Conservation (phyloP, 495 filamentous ascomycete species). For the Xylaria acuta region DNA sequence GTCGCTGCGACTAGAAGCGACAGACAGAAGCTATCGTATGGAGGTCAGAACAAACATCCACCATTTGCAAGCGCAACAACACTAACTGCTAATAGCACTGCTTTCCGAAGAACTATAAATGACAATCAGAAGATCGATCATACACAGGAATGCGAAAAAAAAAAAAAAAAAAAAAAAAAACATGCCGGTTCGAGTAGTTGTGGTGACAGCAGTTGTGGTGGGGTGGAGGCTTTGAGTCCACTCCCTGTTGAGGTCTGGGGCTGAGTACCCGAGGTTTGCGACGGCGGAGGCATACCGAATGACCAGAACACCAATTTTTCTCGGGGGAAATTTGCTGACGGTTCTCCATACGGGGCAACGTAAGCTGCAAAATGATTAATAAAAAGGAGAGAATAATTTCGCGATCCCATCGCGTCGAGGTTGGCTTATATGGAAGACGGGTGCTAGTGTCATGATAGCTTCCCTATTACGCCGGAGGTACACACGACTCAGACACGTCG, state of each 20-base stretch:
- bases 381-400: not conserved
- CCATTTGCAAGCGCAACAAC: not conserved
- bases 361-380: not conserved
- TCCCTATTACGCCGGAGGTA: slow-evolving; percentile 1
- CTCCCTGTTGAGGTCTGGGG: not conserved
- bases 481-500: not conserved
- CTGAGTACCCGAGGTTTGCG: not conserved
- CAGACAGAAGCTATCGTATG: slow-evolving; percentile 4
- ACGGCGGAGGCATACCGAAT: slow-evolving; percentile 3
- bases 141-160: not conserved
- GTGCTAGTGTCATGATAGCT: not conserved
- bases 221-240: not conserved
- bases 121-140: not conserved
- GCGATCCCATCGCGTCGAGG: not conserved
- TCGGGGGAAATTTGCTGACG: not conserved
- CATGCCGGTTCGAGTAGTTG: not conserved
- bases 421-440: not conserved
- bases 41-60: slow-evolving; percentile 2
- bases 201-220: not conserved
- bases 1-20: not conserved
- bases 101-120: not conserved
- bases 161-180: not conserved
- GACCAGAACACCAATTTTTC: not conserved
- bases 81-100: slow-evolving; percentile 8
- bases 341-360: not conserved